Evolutionary conservation across 129 eudicot genomes (phyloP).

Genomic region (Sambucus nigra): DNA sequence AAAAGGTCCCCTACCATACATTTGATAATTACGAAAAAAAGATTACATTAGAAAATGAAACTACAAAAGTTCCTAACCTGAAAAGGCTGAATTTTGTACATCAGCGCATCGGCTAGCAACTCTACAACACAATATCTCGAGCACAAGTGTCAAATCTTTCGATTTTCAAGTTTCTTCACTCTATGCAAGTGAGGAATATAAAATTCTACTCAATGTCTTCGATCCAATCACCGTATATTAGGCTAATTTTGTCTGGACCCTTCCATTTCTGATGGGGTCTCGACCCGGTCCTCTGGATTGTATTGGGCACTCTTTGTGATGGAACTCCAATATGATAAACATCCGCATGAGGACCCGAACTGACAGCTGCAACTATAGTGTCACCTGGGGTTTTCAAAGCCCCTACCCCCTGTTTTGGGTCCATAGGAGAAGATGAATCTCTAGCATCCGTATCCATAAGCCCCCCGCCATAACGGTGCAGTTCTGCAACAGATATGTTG

Average conservation of each 20-base stretch:
- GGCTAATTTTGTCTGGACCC: constrained; percentile 97
- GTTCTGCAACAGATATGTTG: constrained; percentile 42
- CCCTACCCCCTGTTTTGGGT: constrained; percentile 46
- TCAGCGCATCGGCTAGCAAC: not conserved
- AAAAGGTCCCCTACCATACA: no score
- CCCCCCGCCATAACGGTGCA: constrained; percentile 82
- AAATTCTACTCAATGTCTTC: constrained; percentile 53
- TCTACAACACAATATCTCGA: not conserved
- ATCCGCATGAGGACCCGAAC: constrained; percentile 49
- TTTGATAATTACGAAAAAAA: no score
- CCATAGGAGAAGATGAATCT: constrained; percentile 52
- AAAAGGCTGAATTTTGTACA: not conserved
- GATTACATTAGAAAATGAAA: no score
- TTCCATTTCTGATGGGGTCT: constrained; percentile 80
- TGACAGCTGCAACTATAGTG: constrained; percentile 25
- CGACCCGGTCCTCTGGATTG: constrained; percentile 51
- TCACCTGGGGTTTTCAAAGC: constrained; percentile 43
- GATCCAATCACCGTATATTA: constrained; percentile 96
- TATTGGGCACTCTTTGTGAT: constrained; percentile 50
- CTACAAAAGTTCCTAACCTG: not conserved
- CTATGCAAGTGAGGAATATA: no score
- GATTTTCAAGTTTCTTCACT: not conserved
- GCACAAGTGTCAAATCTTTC: not conserved
- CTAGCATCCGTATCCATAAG: constrained; percentile 59
- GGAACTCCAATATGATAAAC: constrained; percentile 65